Base-by-base conservation (phyloP, 106 monocot genomes). In the Apostasia shenzhenica region DNA sequence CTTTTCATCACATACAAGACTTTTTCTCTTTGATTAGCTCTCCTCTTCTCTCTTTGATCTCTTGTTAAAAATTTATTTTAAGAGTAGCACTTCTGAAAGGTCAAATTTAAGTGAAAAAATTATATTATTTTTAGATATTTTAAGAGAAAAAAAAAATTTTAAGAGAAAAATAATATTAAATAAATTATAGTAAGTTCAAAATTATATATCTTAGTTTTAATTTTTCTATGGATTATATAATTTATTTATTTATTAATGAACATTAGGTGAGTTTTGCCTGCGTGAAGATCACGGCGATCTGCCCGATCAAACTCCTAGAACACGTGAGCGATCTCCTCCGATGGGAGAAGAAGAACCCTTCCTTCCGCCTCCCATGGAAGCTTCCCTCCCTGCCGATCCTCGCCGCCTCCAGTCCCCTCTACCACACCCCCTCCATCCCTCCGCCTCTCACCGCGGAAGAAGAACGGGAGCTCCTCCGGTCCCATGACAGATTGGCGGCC, bases 271-370 rank as follows among this genome's bases (percentile, higher is more conserved):
- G 88, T 68, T 85, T 83, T 59, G 81, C 88, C 2, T 99, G 99
- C 63, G 81, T 93, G 59, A 99, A 99, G 74, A 77, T 99, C 67
- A 93, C 93, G 3, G 93, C 99, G 4, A 82, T 99, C 9, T 93
- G 87, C 59, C 92, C 99, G 10, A 88, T 99, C 39, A 67, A 65
- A 0, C 68, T 99, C 41, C 93, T 99, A 3, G 85, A 93, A 57
- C 76, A 83, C n/a, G 59, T 84, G 37, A 90, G 99, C 70, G 73
- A 90, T 54, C 81, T 86, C 5, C 72, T 99, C 14, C 68, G 99
- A 41, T 93, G 93, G 93, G 70, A 88, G 68, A 69, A 80, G 42
- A 89, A 78, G 53, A 55, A 83, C 45, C 73, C 85, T 2, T 70
- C 86, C 3, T 65, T 70, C 42, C 8, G 61, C 13, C 79, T 87